phyloP scores from a whole-genome alignment of 768 basidiomycete species.

The Macrolepiota dolichaula region DNA sequence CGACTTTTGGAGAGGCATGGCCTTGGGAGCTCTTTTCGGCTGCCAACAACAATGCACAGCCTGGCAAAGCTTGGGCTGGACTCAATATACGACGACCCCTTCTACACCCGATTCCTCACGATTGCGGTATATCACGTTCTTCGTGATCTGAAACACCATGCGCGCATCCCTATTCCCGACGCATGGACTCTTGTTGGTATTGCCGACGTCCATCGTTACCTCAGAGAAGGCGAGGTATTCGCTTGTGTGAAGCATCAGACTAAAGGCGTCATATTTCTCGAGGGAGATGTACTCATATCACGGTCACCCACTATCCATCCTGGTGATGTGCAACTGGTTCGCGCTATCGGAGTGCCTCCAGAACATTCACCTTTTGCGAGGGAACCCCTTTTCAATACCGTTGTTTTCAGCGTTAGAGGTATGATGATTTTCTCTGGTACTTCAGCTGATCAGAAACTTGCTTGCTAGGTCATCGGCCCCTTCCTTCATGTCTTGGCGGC shows the following conservation, averaged over 20 bases:
- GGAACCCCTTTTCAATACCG: constrained; percentile 55
- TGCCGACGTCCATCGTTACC: constrained; percentile 57
- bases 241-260: constrained; percentile 48
- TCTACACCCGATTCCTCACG: constrained; percentile 50
- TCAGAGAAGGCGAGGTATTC: constrained; percentile 57
- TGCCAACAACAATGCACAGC: constrained; percentile 48
- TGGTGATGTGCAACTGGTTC: constrained; percentile 59
- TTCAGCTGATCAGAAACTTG: background rate
- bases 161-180: constrained; percentile 62
- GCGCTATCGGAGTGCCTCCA: constrained; percentile 59
- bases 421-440: background rate
- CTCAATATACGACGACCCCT: constrained; percentile 34
- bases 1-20: constrained; percentile 52
- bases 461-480: constrained; percentile 47
- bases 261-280: constrained; percentile 38
- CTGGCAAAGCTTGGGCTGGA: constrained; percentile 46
- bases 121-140: constrained; percentile 62
- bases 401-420: constrained; percentile 65
- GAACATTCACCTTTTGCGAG: constrained; percentile 45
- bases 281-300: constrained; percentile 54
- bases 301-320: constrained; percentile 70
- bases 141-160: constrained; percentile 59
- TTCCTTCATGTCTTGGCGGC: constrained; percentile 63
- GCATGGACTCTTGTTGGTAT: constrained; percentile 72
- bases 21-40: constrained; percentile 52